Evolutionary conservation across 2,329 filamentous ascomycete species (phyloP).

Genomic region (Lachnellula cervina): DNA sequence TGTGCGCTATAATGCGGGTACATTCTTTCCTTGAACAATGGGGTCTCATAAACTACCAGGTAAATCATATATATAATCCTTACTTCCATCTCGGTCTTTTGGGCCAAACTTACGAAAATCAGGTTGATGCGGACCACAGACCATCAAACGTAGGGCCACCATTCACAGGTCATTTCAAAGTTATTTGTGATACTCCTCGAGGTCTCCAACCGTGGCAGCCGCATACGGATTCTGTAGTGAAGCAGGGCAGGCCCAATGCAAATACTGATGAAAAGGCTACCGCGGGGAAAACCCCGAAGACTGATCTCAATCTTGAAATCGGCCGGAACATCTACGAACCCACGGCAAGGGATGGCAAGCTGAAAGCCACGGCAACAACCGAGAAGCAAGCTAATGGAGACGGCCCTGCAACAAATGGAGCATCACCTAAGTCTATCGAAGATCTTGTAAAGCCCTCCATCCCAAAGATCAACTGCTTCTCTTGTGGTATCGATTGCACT

Average conservation of each 20-base stretch:
- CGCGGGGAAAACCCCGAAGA: slow-evolving; percentile 61
- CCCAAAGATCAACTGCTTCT: slow-evolving; percentile 75
- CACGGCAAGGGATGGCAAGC: slow-evolving; percentile 69
- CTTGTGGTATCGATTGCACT: slow-evolving; percentile 87
- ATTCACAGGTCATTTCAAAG: slow-evolving; percentile 95
- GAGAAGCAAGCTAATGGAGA: slow-evolving; percentile 72
- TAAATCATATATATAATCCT: slow-evolving; percentile 36
- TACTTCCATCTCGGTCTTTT: not conserved
- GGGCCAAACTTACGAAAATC: slow-evolving; percentile 27
- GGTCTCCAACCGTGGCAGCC: slow-evolving; percentile 95
- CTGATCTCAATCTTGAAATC: slow-evolving; percentile 85
- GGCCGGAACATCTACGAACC: slow-evolving; percentile 92
- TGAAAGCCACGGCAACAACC: slow-evolving; percentile 52
- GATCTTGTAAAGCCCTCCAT: slow-evolving; percentile 62
- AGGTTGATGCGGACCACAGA: slow-evolving; percentile 95
- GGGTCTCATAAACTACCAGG: slow-evolving; percentile 99
- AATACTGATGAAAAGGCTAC: slow-evolving; percentile 51
- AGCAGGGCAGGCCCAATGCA: slow-evolving; percentile 54
- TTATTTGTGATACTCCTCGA: slow-evolving; percentile 91
- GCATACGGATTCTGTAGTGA: slow-evolving; percentile 65
- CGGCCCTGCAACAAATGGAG: slow-evolving; percentile 60
- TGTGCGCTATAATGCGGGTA: slow-evolving; percentile 98
- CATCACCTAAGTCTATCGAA: slow-evolving; percentile 42
- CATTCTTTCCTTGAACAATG: slow-evolving; percentile 97
- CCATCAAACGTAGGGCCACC: slow-evolving; percentile 94